These are phyloP conservation scores for Colletotrichum agaves DNA, from an alignment of 2,329 filamentous ascomycete species.

Conservation along the genomic window DNA sequence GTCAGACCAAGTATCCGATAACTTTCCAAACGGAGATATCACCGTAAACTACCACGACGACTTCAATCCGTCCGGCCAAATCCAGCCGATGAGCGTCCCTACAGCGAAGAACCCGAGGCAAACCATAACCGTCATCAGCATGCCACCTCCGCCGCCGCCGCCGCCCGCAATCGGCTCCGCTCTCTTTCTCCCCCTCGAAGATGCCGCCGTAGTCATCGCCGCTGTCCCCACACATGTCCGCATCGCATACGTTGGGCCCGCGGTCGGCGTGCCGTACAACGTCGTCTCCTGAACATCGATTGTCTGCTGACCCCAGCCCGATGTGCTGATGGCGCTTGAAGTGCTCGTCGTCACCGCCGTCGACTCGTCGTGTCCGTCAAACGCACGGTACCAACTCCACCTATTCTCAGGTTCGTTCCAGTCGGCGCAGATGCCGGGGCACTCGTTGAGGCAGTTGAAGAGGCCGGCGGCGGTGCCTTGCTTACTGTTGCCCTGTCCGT, in stretches of 20 bases:
- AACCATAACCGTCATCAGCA: constrained; percentile 1
- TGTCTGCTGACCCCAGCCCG: neutral
- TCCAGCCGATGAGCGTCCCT: constrained; percentile 24
- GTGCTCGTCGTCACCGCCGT: constrained; percentile 13
- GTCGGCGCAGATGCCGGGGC: constrained; percentile 17
- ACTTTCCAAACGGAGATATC: neutral
- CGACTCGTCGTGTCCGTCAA: constrained; percentile 10
- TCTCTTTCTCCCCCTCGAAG: constrained; percentile 4
- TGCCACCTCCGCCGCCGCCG: neutral
- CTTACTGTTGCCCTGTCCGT: constrained; percentile 13
- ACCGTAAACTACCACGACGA: neutral
- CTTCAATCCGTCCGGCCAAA: constrained; percentile 27
- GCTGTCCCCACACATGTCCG: neutral
- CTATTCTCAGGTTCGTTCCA: neutral
- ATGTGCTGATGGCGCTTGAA: constrained; percentile 7
- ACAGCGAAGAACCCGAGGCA: constrained; percentile 20
- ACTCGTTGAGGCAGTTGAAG: constrained; percentile 22
- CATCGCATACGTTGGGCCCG: neutral
- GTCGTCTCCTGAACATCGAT: constrained; percentile 11
- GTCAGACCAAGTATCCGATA: neutral
- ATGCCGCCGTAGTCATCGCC: neutral
- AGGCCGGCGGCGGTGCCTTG: constrained; percentile 6
- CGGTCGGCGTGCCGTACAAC: constrained; percentile 16
- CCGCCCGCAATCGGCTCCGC: neutral
- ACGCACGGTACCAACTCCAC: constrained; percentile 12